Evolutionary conservation across 78 protist species (phyloP).

Genomic region (Dictyostelium citrinum): DNA sequence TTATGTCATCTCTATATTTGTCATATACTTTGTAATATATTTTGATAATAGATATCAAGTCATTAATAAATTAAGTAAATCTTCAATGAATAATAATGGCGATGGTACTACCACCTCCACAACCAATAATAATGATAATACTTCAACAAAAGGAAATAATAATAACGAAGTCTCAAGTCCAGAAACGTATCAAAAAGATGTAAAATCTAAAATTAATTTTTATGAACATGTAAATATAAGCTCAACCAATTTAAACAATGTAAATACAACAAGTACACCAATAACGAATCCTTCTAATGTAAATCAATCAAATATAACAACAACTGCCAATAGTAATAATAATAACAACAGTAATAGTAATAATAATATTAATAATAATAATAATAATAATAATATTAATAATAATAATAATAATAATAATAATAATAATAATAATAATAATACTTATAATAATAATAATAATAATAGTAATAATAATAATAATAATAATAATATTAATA

Average conservation of each 20-base stretch:
- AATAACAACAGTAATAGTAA: background rate
- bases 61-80: background rate
- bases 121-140: background rate
- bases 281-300: background rate
- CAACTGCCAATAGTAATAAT: background rate
- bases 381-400: background rate
- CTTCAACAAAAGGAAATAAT: background rate
- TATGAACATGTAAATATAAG: conserved; percentile 17
- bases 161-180: background rate
- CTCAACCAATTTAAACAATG: background rate
- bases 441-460: background rate
- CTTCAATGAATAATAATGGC: background rate
- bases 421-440: background rate
- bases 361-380: background rate
- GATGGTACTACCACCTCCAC: background rate
- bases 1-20: background rate
- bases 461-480: background rate
- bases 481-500: background rate
- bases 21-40: conserved; percentile 8
- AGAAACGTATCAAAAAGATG: background rate
- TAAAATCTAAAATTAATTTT: conserved; percentile 42
- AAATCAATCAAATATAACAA: background rate
- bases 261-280: background rate
- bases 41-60: conserved; percentile 16
- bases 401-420: background rate